Percentiles rank a stretch among this genome's conserved stretches.
These are phyloP conservation scores for Amorphotheca resinae DNA, from an alignment of 495 filamentous ascomycete species.

Conservation along the genomic window DNA sequence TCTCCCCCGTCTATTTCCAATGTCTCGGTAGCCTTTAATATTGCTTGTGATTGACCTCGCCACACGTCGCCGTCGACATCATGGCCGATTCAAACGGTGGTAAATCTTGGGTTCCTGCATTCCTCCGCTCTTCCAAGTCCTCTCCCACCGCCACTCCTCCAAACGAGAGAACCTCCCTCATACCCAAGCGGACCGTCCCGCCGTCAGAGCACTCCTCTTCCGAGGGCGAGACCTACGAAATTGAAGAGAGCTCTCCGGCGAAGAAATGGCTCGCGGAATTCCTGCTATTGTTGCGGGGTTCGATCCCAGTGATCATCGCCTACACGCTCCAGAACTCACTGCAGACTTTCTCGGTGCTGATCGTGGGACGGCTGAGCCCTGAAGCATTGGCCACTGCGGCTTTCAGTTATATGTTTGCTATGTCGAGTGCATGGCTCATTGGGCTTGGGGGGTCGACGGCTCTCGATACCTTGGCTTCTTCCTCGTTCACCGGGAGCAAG, in stretches of 20 bases:
- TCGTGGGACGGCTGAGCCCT: constrained; percentile 71
- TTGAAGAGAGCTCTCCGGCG: constrained; percentile 11
- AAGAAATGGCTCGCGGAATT: constrained; percentile 46
- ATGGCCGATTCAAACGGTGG: constrained; percentile 12
- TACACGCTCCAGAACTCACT: constrained; percentile 84
- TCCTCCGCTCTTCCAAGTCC: constrained; percentile 7
- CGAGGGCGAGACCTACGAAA: constrained; percentile 14
- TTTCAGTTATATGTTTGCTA: constrained; percentile 91
- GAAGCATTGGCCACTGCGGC: constrained; percentile 73
- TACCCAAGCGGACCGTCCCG: not conserved
- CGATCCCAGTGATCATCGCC: constrained; percentile 74
- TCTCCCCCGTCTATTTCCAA: not conserved
- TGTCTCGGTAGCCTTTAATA: constrained; percentile 1
- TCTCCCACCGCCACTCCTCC: not conserved
- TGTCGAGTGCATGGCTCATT: constrained; percentile 84
- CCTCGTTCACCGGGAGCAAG: constrained; percentile 72
- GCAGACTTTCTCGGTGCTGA: constrained; percentile 73
- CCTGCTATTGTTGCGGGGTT: constrained; percentile 51
- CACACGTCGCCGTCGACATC: not conserved
- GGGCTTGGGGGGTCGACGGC: constrained; percentile 87
- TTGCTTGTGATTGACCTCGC: not conserved
- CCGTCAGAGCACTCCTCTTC: not conserved
- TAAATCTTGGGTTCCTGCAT: constrained; percentile 17
- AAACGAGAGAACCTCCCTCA: constrained; percentile 1
- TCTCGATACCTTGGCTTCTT: constrained; percentile 76